A percentile compares a stretch with the other conserved stretches of the same genome.
Conservation (phyloP, 2,329 filamentous ascomycete species). For the Hirsutella rhossiliensis region DNA sequence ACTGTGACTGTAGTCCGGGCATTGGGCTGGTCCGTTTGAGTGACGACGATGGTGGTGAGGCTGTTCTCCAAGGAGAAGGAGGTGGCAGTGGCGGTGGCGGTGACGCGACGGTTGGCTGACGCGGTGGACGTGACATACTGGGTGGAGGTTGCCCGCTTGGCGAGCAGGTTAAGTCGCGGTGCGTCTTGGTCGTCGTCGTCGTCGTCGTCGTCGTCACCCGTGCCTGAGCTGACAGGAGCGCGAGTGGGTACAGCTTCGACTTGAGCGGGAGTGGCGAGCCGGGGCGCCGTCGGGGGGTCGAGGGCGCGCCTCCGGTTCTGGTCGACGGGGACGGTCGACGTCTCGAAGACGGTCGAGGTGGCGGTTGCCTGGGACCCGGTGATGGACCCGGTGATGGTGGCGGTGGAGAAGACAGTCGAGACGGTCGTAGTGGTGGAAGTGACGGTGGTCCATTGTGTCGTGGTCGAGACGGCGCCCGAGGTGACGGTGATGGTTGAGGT, state of each 20-base stretch:
- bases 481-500: constrained; percentile 14
- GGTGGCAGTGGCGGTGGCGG: constrained; percentile 18
- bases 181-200: constrained; percentile 3
- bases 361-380: constrained; percentile 22
- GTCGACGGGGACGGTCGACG: constrained; percentile 19
- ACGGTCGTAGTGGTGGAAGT: constrained; percentile 17
- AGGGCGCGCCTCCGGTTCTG: constrained; percentile 16
- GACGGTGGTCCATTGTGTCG: too few species aligned
- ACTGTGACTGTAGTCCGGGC: constrained; percentile 25
- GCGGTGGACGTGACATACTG: constrained; percentile 18
- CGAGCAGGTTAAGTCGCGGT: constrained; percentile 9
- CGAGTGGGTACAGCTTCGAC: constrained; percentile 5
- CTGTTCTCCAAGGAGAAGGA: constrained; percentile 16
- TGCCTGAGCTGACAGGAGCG: constrained; percentile 6
- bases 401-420: constrained; percentile 17
- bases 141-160: constrained; percentile 23
- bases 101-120: constrained; percentile 7
- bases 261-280: constrained; percentile 10
- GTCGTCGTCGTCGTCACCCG: background rate
- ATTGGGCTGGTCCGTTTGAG: constrained; percentile 19
- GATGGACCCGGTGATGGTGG: constrained; percentile 22
- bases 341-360: constrained; percentile 21
- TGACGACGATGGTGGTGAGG: constrained; percentile 18
- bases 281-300: constrained; percentile 10
- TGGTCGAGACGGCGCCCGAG: constrained; percentile 5